Conservation (phyloP, 2,329 filamentous ascomycete species). For the Ascochyta fabae region DNA sequence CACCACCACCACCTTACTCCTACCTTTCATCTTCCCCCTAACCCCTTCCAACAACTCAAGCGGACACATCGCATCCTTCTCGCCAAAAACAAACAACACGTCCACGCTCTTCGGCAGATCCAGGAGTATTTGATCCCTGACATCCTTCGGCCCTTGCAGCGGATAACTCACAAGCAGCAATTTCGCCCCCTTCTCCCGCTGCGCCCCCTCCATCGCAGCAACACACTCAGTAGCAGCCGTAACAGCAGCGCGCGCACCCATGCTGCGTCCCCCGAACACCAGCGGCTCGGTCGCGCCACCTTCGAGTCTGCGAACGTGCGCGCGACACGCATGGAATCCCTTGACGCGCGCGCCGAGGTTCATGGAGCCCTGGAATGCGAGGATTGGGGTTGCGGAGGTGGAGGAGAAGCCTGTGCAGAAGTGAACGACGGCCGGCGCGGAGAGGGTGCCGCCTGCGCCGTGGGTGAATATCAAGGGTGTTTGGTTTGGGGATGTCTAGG, state of each 20-base stretch:
- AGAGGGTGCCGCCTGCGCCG: conserved; percentile 53
- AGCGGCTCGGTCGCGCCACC: neutral
- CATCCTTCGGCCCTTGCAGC: conserved; percentile 45
- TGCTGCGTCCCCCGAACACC: conserved; percentile 51
- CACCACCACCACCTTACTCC: conserved; percentile 47
- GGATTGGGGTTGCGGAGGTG: conserved; percentile 16
- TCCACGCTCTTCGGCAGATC: conserved; percentile 36
- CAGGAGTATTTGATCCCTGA: conserved; percentile 49
- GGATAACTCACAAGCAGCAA: conserved; percentile 53
- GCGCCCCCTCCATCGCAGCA: neutral
- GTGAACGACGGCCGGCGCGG: conserved; percentile 46
- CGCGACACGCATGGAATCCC: conserved; percentile 45
- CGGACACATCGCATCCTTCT: conserved; percentile 35
- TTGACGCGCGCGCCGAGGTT: conserved; percentile 50
- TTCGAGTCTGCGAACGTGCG: conserved; percentile 12
- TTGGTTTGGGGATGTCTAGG: neutral
- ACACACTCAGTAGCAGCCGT: conserved; percentile 36
- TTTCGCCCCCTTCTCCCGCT: conserved; percentile 4
- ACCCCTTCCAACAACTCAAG: conserved; percentile 31
- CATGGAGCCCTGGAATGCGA: conserved; percentile 52
- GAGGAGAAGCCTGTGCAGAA: conserved; percentile 50
- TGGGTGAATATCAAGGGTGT: conserved; percentile 53
- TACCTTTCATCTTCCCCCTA: conserved; percentile 48
- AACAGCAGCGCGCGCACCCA: conserved; percentile 54
- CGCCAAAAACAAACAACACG: conserved; percentile 52